Evolutionary conservation across 805 yeast genomes (phyloP).

Genomic region (Candida nanaspora): DNA sequence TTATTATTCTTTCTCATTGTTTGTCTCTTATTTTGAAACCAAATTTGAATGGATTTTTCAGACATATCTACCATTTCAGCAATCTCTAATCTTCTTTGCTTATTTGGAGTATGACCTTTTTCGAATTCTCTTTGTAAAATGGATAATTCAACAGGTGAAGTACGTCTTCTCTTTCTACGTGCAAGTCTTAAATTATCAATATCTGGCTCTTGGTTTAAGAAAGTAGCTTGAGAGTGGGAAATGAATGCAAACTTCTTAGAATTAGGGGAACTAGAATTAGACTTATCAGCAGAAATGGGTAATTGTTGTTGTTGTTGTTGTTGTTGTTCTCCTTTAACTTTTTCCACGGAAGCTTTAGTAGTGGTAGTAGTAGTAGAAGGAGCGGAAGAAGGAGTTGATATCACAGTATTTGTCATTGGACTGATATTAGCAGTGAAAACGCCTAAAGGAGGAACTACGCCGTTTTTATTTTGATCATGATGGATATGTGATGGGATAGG

Average conservation of each 20-base stretch:
- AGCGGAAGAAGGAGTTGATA: background rate
- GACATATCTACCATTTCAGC: slow-evolving; percentile 83
- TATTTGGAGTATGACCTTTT: slow-evolving; percentile 74
- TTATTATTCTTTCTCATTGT: slow-evolving; percentile 47
- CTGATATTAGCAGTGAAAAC: background rate
- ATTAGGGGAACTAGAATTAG: background rate
- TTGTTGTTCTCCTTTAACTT: too few species aligned
- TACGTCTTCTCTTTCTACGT: slow-evolving; percentile 90
- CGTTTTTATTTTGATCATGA: background rate
- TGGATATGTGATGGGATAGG: background rate
- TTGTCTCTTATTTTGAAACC: slow-evolving; percentile 97
- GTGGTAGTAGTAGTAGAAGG: background rate
- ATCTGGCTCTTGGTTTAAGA: slow-evolving; percentile 71
- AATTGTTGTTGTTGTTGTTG: too few species aligned
- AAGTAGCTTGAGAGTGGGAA: slow-evolving; percentile 87
- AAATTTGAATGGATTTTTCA: slow-evolving; percentile 96
- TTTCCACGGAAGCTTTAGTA: too few species aligned
- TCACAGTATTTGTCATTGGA: background rate
- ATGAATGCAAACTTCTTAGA: slow-evolving; percentile 70
- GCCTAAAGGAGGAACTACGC: background rate
- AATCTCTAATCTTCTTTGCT: slow-evolving; percentile 65
- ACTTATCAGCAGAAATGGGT: too few species aligned
- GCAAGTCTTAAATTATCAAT: slow-evolving; percentile 91
- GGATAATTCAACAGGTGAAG: slow-evolving; percentile 79
- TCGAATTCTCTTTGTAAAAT: slow-evolving; percentile 77